Evolutionary conservation across 805 yeast genomes (phyloP).

Genomic region (Barnettozyma wickerhamii): DNA sequence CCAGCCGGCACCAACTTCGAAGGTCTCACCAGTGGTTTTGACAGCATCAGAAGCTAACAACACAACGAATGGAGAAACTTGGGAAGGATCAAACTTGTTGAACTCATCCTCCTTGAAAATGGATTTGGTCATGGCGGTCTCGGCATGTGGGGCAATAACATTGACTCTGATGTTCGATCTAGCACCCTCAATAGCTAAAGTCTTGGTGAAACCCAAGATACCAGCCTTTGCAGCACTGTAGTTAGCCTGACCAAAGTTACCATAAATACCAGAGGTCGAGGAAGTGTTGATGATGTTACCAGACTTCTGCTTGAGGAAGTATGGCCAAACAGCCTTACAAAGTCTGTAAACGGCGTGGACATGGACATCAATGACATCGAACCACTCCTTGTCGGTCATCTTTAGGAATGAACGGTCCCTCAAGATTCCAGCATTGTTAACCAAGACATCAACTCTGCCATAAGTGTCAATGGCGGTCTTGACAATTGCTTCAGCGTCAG

Average conservation of each 20-base stretch:
- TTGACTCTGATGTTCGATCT: constrained; percentile 71
- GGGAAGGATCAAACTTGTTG: constrained; percentile 79
- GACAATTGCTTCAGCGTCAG: constrained; percentile 69
- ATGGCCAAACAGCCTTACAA: constrained; percentile 90
- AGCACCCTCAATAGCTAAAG: constrained; percentile 89
- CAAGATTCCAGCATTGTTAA: constrained; percentile 93
- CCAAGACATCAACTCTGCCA: constrained; percentile 80
- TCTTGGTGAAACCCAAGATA: constrained; percentile 76
- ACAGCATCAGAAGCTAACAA: constrained; percentile 71
- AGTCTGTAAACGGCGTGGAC: constrained; percentile 75
- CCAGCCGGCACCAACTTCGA: constrained; percentile 97
- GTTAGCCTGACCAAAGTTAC: constrained; percentile 96
- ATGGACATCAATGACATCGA: constrained; percentile 75
- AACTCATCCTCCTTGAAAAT: constrained; percentile 77
- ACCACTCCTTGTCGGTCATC: constrained; percentile 83
- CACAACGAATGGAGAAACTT: constrained; percentile 87
- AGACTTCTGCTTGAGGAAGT: constrained; percentile 68
- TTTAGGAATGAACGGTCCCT: constrained; percentile 85
- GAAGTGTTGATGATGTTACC: constrained; percentile 88
- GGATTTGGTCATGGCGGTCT: constrained; percentile 93
- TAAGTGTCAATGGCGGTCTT: constrained; percentile 69
- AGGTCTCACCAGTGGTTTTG: constrained; percentile 70
- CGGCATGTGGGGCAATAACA: constrained; percentile 95
- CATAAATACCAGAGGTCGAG: constrained; percentile 95
- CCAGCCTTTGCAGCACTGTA: constrained; percentile 93